Percentiles rank a stretch among this genome's conserved stretches.
phyloP scores from a whole-genome alignment of 2,329 filamentous ascomycete genomes.

The Hypomyces rosellus region DNA sequence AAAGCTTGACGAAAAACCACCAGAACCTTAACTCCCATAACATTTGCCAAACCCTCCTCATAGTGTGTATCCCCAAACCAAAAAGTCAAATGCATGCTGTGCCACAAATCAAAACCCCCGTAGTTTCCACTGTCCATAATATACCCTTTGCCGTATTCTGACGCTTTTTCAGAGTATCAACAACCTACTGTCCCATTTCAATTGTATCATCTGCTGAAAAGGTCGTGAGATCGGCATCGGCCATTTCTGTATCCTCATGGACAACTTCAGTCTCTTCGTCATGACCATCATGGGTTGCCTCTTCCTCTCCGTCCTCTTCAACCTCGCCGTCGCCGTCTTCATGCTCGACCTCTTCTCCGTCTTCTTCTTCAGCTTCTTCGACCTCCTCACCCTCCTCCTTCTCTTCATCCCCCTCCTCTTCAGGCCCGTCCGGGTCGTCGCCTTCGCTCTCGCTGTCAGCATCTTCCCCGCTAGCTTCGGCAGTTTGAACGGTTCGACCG shows the following conservation, averaged over 20 bases:
- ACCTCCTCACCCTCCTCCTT: constrained; percentile 14
- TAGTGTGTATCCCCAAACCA: too few species aligned
- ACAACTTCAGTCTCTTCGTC: constrained; percentile 13
- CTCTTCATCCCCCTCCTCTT: constrained; percentile 14
- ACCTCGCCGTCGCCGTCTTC: constrained; percentile 12
- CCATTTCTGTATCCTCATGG: constrained; percentile 11
- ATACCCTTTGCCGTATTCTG: background rate
- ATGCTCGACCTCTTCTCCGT: constrained; percentile 12
- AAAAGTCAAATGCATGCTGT: too few species aligned
- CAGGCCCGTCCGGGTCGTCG: constrained; percentile 20
- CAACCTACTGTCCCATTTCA: constrained; percentile 6
- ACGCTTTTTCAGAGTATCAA: background rate
- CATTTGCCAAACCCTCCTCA: too few species aligned
- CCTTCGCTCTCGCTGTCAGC: constrained; percentile 31
- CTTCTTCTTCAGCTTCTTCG: constrained; percentile 2
- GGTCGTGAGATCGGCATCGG: constrained; percentile 2
- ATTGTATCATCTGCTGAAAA: constrained; percentile 3
- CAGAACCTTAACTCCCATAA: too few species aligned
- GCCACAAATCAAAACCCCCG: too few species aligned
- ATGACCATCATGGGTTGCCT: constrained; percentile 10
- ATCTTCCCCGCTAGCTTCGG: constrained; percentile 29
- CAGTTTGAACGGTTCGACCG: constrained; percentile 21
- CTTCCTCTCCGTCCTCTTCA: constrained; percentile 16
- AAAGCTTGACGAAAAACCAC: too few species aligned
- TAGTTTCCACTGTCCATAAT: too few species aligned